phyloP scores from a whole-genome alignment of 441 rosid species.

The Metrosideros polymorpha region DNA sequence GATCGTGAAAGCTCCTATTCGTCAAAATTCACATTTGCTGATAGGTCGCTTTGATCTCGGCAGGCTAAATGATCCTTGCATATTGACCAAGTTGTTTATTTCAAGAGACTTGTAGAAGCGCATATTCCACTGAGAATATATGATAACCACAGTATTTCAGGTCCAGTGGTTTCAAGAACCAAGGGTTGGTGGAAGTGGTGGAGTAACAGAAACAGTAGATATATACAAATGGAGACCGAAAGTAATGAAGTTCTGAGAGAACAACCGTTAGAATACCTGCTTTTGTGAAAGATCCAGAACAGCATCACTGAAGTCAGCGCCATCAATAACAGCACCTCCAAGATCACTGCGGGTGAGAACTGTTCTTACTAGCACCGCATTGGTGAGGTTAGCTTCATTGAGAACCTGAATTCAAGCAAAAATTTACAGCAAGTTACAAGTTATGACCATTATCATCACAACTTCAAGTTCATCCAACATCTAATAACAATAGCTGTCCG shows the following conservation, averaged over 20 bases:
- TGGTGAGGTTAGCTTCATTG: constrained; percentile 78
- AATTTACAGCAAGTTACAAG: neutral
- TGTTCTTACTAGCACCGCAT: constrained; percentile 72
- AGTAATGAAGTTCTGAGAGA: neutral
- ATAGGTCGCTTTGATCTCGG: neutral
- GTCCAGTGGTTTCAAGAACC: neutral
- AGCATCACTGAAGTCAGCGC: constrained; percentile 96
- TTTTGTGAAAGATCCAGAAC: constrained; percentile 83
- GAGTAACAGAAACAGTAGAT: neutral
- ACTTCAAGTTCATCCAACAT: neutral
- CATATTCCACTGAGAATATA: neutral
- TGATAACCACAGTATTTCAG: neutral
- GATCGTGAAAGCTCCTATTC: neutral
- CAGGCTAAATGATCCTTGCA: neutral
- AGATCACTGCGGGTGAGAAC: constrained; percentile 90
- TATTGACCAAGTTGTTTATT: neutral
- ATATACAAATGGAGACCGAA: neutral
- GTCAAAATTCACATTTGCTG: neutral
- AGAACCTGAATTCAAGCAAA: constrained; percentile 39
- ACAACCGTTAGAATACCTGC: constrained; percentile 33
- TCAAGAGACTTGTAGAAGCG: neutral
- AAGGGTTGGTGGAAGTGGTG: neutral
- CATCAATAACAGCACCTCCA: constrained; percentile 84
- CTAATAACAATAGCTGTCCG: neutral
- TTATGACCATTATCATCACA: neutral